phyloP scores from a whole-genome alignment of 2,329 filamentous ascomycete species.

The Juglanconis sp. region DNA sequence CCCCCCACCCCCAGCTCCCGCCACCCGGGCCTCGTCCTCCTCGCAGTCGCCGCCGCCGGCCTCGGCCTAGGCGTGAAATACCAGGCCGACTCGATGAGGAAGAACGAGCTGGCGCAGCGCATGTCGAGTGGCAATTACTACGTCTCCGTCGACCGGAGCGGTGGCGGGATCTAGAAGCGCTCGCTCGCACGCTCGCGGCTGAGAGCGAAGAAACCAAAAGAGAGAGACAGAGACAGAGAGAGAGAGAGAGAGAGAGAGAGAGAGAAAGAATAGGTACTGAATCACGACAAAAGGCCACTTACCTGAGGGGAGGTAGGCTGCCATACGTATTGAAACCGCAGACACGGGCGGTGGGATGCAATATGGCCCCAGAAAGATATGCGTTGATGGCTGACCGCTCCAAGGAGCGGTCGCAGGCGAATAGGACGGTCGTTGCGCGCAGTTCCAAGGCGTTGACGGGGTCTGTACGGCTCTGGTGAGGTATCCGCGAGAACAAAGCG shows the following conservation, averaged over 20 bases:
- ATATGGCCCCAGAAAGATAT: too few species aligned
- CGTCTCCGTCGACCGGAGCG: slow-evolving; percentile 51
- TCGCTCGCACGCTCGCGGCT: too few species aligned
- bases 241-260: background rate
- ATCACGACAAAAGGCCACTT: background rate
- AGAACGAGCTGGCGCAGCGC: slow-evolving; percentile 43
- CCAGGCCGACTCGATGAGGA: slow-evolving; percentile 32
- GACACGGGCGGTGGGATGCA: background rate
- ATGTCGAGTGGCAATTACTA: slow-evolving; percentile 37
- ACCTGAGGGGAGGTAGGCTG: background rate
- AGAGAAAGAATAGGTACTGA: background rate
- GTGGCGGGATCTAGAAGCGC: slow-evolving; percentile 37
- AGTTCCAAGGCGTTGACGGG: too few species aligned
- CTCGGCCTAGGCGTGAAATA: slow-evolving; percentile 31
- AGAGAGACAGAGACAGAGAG: background rate
- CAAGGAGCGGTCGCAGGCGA: too few species aligned
- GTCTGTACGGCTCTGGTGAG: too few species aligned
- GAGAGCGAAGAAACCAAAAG: background rate
- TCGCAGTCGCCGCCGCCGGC: slow-evolving; percentile 30
- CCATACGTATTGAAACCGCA: background rate
- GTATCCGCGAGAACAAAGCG: too few species aligned
- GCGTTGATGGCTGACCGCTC: too few species aligned
- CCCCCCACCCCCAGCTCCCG: slow-evolving; percentile 28
- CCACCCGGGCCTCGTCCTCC: slow-evolving; percentile 34
- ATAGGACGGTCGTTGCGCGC: too few species aligned